phyloP scores from a whole-genome alignment of 345 rosid species.

The Citrus mangshanensis region DNA sequence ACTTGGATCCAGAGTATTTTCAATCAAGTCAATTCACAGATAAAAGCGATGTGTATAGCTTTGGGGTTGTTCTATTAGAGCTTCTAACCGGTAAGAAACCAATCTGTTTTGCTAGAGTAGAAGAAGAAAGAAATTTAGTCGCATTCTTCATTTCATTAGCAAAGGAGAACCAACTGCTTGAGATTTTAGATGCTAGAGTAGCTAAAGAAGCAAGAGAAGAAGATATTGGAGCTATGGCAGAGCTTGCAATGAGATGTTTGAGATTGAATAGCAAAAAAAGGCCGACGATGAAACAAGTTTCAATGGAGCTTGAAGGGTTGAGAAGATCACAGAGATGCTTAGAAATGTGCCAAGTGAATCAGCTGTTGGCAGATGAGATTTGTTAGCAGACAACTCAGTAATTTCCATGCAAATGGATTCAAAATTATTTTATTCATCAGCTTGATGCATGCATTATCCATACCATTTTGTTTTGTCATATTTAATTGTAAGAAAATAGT shows the following conservation, averaged over 20 bases:
- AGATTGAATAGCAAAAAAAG: too few species aligned
- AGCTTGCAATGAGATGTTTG: too few species aligned
- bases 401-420: background rate
- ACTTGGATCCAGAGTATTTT: too few species aligned
- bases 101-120: background rate
- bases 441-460: background rate
- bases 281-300: too few species aligned
- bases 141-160: background rate
- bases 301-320: too few species aligned
- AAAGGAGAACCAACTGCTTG: background rate
- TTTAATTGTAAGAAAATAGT: too few species aligned
- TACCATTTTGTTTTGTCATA: too few species aligned
- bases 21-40: too few species aligned
- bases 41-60: too few species aligned
- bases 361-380: background rate
- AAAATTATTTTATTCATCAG: background rate
- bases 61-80: background rate
- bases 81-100: constrained; percentile 14
- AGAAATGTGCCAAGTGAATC: background rate
- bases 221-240: too few species aligned
- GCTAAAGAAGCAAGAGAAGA: too few species aligned
- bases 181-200: background rate
- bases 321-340: background rate
- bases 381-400: background rate
- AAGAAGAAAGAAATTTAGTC: background rate